Evolutionary conservation across 179 eudicot genomes (phyloP).

Genomic region (Spergularia azorica): DNA sequence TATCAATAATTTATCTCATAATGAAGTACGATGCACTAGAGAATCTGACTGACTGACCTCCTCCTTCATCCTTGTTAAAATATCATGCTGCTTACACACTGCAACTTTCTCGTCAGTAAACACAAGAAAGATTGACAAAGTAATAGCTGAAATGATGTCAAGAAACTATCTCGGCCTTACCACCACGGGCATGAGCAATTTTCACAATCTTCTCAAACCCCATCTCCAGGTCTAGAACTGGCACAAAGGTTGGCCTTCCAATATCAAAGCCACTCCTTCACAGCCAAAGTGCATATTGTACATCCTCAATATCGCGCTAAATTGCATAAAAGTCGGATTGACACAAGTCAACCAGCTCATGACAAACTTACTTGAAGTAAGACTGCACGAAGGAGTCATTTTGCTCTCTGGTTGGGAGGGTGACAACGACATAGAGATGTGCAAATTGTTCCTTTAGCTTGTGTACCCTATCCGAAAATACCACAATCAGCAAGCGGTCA

Average conservation of each 20-base stretch:
- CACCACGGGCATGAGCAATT: constrained; percentile 88
- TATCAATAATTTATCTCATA: not conserved
- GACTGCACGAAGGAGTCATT: constrained; percentile 68
- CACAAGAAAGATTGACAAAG: not conserved
- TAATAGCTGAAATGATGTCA: not conserved
- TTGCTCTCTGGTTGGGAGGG: constrained; percentile 75
- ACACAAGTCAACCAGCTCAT: not conserved
- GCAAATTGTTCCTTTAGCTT: constrained; percentile 85
- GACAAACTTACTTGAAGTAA: constrained; percentile 60
- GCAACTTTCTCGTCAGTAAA: constrained; percentile 15
- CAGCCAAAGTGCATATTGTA: constrained; percentile 17
- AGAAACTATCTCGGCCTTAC: constrained; percentile 31
- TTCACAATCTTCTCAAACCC: constrained; percentile 88
- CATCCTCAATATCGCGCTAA: constrained; percentile 4
- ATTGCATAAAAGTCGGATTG: not conserved
- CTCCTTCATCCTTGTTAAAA: constrained; percentile 55
- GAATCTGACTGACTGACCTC: constrained; percentile 62
- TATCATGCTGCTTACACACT: constrained; percentile 86
- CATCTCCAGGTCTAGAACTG: constrained; percentile 79
- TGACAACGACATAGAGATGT: constrained; percentile 74
- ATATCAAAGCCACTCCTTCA: constrained; percentile 69
- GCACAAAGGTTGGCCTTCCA: constrained; percentile 79
- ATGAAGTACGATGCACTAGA: constrained; percentile 12
- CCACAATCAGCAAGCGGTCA: constrained; percentile 10
- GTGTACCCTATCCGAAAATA: constrained; percentile 49